Base-by-base conservation (phyloP, 345 rosid genomes). In the Arabis hirsuta region DNA sequence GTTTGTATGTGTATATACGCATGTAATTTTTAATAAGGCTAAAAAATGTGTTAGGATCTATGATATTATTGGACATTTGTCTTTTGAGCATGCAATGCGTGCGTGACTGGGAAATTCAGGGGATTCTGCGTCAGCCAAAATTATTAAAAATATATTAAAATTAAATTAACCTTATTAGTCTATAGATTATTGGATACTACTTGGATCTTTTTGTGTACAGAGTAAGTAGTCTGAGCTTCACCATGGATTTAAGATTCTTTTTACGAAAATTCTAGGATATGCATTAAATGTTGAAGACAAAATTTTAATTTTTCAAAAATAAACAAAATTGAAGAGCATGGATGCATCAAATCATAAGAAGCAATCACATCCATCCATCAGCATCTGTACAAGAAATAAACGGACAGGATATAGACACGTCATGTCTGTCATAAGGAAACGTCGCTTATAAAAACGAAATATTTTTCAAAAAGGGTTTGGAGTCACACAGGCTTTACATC, bases 311-410 rank as follows among this genome's bases (percentile, higher is more conserved):
- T 1, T 14, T 29, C 32, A 5, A 52, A 16, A 53, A 29, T 6
- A 43, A 54, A 8, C 3, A 10, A 2, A 4, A 60, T 5, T 0
- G 19, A 44, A 62, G 16, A 52, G 68, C 73, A 74, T 74, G 56
- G 78, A 67, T 74, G 57, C 73, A 67, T 74, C 78, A 74, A 74
- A 74, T 74, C 78, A 61, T 44, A 38, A 53, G 78, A 67, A 67
- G 73, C 29, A 46, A 74, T 74, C 63, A 74, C 73, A 60, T 67
- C 78, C 78, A 44, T 74, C 56, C 63, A 74, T 67, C 68, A 61
- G 22, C 1, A 38, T 44, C 20, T 10, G 55, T 44, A 13, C 2
- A 67, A 58, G 24, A 74, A 67, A 67, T 34, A 14, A 6, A 67
- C 73, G 78, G 73, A 74, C 36, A 62, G 56, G 69, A 74, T 67